phyloP scores from a whole-genome alignment of 108 stramenopile species.

The Nitzschia inconspicua region DNA sequence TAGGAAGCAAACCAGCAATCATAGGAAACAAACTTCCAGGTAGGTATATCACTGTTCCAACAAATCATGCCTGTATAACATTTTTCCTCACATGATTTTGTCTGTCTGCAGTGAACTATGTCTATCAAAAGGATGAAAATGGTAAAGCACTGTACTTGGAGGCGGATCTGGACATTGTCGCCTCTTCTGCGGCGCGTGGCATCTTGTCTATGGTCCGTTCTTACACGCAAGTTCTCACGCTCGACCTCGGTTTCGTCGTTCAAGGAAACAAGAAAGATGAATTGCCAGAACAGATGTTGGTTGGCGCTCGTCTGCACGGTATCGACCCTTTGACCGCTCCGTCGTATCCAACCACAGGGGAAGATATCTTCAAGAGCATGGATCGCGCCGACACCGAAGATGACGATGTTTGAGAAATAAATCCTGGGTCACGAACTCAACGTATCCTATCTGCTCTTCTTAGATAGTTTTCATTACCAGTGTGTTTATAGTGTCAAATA shows the following conservation, averaged over 20 bases:
- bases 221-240: constrained; percentile 72
- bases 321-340: constrained; percentile 79
- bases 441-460: too few species aligned
- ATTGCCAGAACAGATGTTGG: constrained; percentile 83
- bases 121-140: constrained; percentile 49
- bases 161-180: constrained; percentile 82
- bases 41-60: constrained; percentile 1
- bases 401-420: too few species aligned
- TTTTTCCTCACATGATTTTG: too few species aligned
- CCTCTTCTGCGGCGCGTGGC: constrained; percentile 73
- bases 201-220: constrained; percentile 72
- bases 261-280: constrained; percentile 71
- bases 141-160: constrained; percentile 69
- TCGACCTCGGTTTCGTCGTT: constrained; percentile 82
- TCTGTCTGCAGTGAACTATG: constrained; percentile 43
- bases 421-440: too few species aligned
- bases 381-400: not conserved
- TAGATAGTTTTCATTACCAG: too few species aligned
- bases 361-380: constrained; percentile 10
- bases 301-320: constrained; percentile 78
- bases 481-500: too few species aligned
- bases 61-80: too few species aligned
- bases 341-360: constrained; percentile 37
- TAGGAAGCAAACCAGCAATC: constrained; percentile 83
- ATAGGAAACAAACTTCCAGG: constrained; percentile 74